Conservation (phyloP, 129 eudicot genomes). For the Sambucus nigra region DNA sequence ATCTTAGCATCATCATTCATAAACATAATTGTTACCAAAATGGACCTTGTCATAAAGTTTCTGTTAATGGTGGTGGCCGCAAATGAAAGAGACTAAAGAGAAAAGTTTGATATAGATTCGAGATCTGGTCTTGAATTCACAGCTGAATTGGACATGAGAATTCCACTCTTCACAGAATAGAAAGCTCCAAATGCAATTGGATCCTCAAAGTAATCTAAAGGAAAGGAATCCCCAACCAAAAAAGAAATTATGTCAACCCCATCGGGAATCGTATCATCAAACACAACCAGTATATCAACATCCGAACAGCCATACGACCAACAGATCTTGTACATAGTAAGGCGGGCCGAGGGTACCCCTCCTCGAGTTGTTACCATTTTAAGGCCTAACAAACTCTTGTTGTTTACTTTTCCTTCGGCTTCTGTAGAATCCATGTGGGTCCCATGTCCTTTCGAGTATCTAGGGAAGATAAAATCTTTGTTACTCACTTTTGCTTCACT, state of each 20-base stretch:
- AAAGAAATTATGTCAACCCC: slow-evolving; percentile 27
- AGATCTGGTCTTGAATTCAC: slow-evolving; percentile 35
- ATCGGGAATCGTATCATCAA: slow-evolving; percentile 34
- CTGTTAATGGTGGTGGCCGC: slow-evolving; percentile 45
- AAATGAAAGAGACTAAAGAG: slow-evolving; percentile 45
- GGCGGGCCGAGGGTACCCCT: slow-evolving; percentile 25
- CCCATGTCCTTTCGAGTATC: slow-evolving; percentile 23
- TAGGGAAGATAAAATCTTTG: slow-evolving; percentile 4
- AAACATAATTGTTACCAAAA: slow-evolving; percentile 20
- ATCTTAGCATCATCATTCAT: no score
- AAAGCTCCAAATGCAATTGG: slow-evolving; percentile 42
- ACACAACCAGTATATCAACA: slow-evolving; percentile 21
- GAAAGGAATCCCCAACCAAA: slow-evolving; percentile 8
- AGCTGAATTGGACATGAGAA: slow-evolving; percentile 28
- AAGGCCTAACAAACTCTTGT: slow-evolving; percentile 24
- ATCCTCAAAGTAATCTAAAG: slow-evolving; percentile 14
- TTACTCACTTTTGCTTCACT: background rate
- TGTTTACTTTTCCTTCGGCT: slow-evolving; percentile 19
- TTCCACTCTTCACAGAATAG: slow-evolving; percentile 39
- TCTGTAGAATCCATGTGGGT: slow-evolving; percentile 24
- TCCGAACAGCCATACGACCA: slow-evolving; percentile 17
- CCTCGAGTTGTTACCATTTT: slow-evolving; percentile 26
- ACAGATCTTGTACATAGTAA: slow-evolving; percentile 21
- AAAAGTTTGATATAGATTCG: slow-evolving; percentile 12
- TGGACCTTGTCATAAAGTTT: slow-evolving; percentile 19